Conservation (phyloP, 2,329 filamentous ascomycete species). For the Colletotrichum sp. region DNA sequence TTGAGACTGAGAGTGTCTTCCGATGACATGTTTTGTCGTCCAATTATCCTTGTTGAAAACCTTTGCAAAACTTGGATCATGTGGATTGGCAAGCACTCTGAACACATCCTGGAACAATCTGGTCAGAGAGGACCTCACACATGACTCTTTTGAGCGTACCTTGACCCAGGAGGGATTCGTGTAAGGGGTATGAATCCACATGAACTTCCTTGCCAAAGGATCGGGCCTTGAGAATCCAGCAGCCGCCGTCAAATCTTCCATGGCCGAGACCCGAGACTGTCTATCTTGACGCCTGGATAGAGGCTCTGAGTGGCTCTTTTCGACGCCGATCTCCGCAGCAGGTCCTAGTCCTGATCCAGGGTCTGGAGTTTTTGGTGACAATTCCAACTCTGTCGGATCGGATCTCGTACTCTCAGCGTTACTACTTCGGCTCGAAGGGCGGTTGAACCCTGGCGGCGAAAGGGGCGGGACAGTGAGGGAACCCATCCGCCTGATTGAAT, state of each 20-base stretch:
- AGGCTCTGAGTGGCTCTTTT: background rate
- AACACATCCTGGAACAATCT: background rate
- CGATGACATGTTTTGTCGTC: slow-evolving; percentile 52
- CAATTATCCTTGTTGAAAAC: slow-evolving; percentile 54
- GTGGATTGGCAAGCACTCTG: background rate
- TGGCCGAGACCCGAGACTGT: slow-evolving; percentile 2
- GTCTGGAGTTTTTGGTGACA: slow-evolving; percentile 25
- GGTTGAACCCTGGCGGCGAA: slow-evolving; percentile 29
- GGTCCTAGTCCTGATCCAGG: background rate
- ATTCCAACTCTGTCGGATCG: slow-evolving; percentile 31
- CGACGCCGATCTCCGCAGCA: background rate
- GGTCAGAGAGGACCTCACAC: background rate
- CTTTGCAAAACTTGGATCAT: slow-evolving; percentile 30
- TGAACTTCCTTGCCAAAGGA: slow-evolving; percentile 50
- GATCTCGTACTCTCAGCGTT: slow-evolving; percentile 31
- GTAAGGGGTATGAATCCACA: slow-evolving; percentile 63
- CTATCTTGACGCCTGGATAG: background rate
- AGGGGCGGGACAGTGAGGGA: slow-evolving; percentile 37
- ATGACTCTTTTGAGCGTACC: slow-evolving; percentile 34
- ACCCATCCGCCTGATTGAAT: slow-evolving; percentile 16
- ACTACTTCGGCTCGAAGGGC: slow-evolving; percentile 33
- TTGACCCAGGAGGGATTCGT: slow-evolving; percentile 65
- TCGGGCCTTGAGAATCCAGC: slow-evolving; percentile 44
- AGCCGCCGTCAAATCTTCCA: slow-evolving; percentile 35
- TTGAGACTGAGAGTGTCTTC: slow-evolving; percentile 54